These are phyloP conservation scores for Aspergillus carbonarius DNA, from an alignment of 2,329 filamentous ascomycete species.

Conservation along the genomic window DNA sequence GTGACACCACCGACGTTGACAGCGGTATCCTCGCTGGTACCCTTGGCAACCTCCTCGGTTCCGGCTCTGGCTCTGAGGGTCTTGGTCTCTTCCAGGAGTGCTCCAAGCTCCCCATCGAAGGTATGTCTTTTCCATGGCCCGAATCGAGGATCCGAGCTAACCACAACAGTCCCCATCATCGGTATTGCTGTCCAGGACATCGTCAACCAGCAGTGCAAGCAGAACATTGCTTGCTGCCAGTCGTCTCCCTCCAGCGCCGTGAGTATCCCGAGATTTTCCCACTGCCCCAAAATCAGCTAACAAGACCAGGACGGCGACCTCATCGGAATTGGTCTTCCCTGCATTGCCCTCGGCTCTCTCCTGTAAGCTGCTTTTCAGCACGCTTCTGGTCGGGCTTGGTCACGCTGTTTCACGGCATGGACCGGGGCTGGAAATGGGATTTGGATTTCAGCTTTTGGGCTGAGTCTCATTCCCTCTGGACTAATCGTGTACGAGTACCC, in stretches of 20 bases:
- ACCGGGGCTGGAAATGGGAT: conserved; percentile 19
- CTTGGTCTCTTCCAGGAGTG: conserved; percentile 44
- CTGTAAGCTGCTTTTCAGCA: conserved; percentile 30
- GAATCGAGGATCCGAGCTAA: background rate
- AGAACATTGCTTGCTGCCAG: conserved; percentile 44
- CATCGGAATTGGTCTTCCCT: conserved; percentile 38
- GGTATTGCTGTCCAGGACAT: conserved; percentile 32
- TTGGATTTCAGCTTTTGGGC: conserved; percentile 11
- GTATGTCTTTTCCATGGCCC: conserved; percentile 21
- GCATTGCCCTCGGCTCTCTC: conserved; percentile 40
- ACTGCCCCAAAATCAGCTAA: background rate
- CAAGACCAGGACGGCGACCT: conserved; percentile 30
- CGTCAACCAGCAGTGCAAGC: conserved; percentile 41
- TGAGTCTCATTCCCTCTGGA: conserved; percentile 23
- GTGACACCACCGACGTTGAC: conserved; percentile 35
- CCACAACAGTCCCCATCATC: conserved; percentile 25
- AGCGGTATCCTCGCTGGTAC: conserved; percentile 34
- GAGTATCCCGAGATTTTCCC: conserved; percentile 3
- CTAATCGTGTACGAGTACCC: conserved; percentile 30
- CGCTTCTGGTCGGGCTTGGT: background rate
- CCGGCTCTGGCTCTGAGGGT: conserved; percentile 33
- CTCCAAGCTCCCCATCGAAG: conserved; percentile 38
- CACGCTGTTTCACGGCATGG: background rate
- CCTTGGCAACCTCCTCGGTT: conserved; percentile 36
- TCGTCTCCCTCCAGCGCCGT: conserved; percentile 33